phyloP scores from a whole-genome alignment of 306 rosid genomes.

The Argentina anserina region DNA sequence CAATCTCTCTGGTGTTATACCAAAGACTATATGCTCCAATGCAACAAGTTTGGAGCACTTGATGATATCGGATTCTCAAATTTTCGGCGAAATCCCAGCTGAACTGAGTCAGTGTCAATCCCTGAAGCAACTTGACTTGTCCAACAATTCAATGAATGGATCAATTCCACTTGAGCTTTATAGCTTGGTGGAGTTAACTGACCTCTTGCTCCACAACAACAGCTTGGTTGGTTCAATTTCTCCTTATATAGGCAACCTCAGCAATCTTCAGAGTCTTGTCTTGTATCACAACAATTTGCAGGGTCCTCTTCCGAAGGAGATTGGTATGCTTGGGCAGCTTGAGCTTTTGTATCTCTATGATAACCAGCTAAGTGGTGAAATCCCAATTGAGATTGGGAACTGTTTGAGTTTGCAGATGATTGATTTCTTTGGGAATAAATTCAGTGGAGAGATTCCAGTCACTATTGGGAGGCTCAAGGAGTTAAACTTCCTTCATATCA shows the following conservation, averaged over 20 bases:
- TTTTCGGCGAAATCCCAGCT: slow-evolving; percentile 64
- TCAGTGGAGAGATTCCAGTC: slow-evolving; percentile 65
- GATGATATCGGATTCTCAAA: slow-evolving; percentile 46
- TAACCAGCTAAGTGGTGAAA: slow-evolving; percentile 61
- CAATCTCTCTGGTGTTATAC: slow-evolving; percentile 59
- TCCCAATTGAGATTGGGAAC: slow-evolving; percentile 81
- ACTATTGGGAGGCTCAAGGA: slow-evolving; percentile 71
- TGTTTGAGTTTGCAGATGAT: slow-evolving; percentile 80
- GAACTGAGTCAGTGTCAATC: slow-evolving; percentile 62
- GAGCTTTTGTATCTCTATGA: slow-evolving; percentile 79
- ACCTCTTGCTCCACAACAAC: slow-evolving; percentile 81
- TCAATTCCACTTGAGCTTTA: slow-evolving; percentile 69
- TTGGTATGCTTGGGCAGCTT: slow-evolving; percentile 78
- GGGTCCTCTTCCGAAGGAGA: slow-evolving; percentile 72
- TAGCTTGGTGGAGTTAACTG: slow-evolving; percentile 51
- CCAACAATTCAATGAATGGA: slow-evolving; percentile 73
- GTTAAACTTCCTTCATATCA: slow-evolving; percentile 74
- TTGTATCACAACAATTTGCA: slow-evolving; percentile 70
- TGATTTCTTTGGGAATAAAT: slow-evolving; percentile 77
- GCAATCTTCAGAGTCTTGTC: slow-evolving; percentile 49
- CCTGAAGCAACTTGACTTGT: slow-evolving; percentile 75
- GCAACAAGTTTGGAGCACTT: slow-evolving; percentile 67
- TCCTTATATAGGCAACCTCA: slow-evolving; percentile 67
- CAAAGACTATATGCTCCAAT: slow-evolving; percentile 66
- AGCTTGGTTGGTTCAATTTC: slow-evolving; percentile 74